phyloP scores from a whole-genome alignment of 441 rosid species.

The Populus hybrid region DNA sequence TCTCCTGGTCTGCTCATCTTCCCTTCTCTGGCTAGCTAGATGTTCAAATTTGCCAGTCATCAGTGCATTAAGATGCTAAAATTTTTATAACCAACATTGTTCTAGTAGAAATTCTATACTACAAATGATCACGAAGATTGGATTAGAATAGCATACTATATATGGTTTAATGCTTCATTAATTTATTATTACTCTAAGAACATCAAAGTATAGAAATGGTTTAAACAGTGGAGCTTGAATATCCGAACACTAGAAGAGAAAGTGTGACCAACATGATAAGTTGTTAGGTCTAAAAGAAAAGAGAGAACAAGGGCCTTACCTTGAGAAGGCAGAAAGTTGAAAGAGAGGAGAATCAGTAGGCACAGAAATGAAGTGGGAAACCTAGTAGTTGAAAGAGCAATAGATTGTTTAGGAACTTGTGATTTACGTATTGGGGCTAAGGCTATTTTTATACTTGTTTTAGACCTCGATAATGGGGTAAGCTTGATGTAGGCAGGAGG shows the following conservation, averaged over 20 bases:
- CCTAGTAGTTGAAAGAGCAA: too few species aligned
- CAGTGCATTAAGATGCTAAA: background rate
- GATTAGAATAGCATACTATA: too few species aligned
- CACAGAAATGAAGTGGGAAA: background rate
- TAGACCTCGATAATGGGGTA: too few species aligned
- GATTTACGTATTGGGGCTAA: too few species aligned
- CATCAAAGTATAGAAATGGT: background rate
- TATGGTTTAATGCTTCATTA: too few species aligned
- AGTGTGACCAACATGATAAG: background rate
- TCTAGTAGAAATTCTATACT: too few species aligned
- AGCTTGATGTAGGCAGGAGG: constrained; percentile 19
- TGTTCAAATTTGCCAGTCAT: too few species aligned
- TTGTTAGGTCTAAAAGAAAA: background rate
- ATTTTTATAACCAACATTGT: background rate
- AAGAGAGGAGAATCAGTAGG: background rate
- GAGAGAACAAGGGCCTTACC: background rate
- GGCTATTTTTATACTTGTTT: too few species aligned
- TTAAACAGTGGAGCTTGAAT: background rate
- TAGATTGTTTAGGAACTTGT: too few species aligned
- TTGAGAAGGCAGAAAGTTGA: constrained; percentile 6
- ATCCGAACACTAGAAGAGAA: background rate
- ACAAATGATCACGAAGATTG: too few species aligned
- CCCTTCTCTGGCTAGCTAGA: background rate
- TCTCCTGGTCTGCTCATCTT: constrained; percentile 91
- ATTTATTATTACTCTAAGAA: too few species aligned